phyloP scores from a whole-genome alignment of 2,329 filamentous ascomycete species.

The Dothideomycetes sp. region DNA sequence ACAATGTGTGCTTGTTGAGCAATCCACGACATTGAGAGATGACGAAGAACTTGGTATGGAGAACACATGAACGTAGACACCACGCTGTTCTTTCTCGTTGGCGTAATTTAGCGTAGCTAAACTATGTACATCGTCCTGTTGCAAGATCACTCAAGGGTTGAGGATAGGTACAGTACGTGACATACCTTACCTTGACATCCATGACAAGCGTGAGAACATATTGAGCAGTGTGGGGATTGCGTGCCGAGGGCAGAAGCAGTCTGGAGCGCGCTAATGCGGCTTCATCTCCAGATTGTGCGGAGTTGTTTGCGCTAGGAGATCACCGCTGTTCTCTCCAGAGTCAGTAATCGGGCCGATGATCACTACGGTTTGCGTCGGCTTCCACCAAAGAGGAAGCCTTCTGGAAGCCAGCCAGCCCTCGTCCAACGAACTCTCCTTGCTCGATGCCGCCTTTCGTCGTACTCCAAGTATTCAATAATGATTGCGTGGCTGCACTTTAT shows the following conservation, averaged over 20 bases:
- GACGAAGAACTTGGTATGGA: neutral
- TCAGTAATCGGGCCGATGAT: slow-evolving; percentile 9
- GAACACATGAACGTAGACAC: slow-evolving; percentile 1
- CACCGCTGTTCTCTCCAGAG: neutral
- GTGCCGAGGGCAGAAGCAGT: slow-evolving; percentile 2
- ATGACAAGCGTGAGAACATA: neutral
- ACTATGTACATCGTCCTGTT: too few relatives aligned
- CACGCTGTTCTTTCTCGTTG: neutral
- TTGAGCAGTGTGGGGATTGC: neutral
- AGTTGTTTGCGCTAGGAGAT: slow-evolving; percentile 4
- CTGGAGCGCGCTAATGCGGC: slow-evolving; percentile 7
- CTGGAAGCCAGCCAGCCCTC: too few relatives aligned
- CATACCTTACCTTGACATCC: slow-evolving; percentile 1
- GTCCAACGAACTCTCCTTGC: too few relatives aligned
- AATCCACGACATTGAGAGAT: neutral
- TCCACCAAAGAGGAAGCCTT: slow-evolving; percentile 3
- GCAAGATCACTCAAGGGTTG: too few relatives aligned
- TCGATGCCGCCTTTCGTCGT: slow-evolving; percentile 4
- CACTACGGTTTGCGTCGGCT: neutral
- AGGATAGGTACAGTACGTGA: too few relatives aligned
- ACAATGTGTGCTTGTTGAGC: neutral
- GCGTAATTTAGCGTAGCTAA: too few relatives aligned
- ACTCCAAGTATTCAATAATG: neutral
- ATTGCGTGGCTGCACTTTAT: neutral
- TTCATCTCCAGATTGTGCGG: slow-evolving; percentile 8